These are phyloP conservation scores for Podaxis pistillaris DNA, from an alignment of 768 basidiomycete species.

Conservation along the genomic window DNA sequence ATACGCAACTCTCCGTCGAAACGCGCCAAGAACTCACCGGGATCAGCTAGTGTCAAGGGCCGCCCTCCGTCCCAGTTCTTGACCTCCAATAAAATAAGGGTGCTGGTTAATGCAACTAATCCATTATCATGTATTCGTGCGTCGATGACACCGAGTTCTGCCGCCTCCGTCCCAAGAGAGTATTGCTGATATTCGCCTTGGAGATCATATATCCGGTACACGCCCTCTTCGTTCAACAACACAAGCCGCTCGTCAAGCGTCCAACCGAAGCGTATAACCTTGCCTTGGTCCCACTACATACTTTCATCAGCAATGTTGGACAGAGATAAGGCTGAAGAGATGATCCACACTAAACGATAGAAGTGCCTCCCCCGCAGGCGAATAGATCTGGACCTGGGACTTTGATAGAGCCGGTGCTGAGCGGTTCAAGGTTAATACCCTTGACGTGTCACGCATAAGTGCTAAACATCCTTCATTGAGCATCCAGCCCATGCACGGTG, in stretches of 20 bases:
- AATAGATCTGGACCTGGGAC: constrained; percentile 85
- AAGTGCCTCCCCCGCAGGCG: constrained; percentile 76
- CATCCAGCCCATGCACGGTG: constrained; percentile 1
- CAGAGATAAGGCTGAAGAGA: constrained; percentile 16
- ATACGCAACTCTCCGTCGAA: constrained; percentile 11
- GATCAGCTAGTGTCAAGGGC: constrained; percentile 68
- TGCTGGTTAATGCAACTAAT: constrained; percentile 79
- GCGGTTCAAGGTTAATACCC: constrained; percentile 70
- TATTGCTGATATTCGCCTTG: constrained; percentile 84
- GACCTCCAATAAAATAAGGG: constrained; percentile 77
- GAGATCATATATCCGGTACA: constrained; percentile 86
- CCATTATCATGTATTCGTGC: constrained; percentile 87
- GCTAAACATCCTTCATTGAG: constrained; percentile 43
- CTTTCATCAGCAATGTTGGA: constrained; percentile 17
- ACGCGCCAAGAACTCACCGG: constrained; percentile 48
- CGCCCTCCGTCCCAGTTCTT: constrained; percentile 85
- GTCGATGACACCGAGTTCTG: constrained; percentile 80
- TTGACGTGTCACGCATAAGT: constrained; percentile 81
- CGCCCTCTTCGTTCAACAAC: constrained; percentile 89
- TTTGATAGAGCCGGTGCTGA: constrained; percentile 57
- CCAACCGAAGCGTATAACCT: constrained; percentile 83
- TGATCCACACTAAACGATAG: constrained; percentile 68
- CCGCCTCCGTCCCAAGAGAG: constrained; percentile 79
- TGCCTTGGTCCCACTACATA: constrained; percentile 85
- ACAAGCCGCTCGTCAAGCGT: constrained; percentile 78